These are phyloP conservation scores for Salix suchowensis DNA, from an alignment of 345 rosid genomes.

Conservation along the genomic window DNA sequence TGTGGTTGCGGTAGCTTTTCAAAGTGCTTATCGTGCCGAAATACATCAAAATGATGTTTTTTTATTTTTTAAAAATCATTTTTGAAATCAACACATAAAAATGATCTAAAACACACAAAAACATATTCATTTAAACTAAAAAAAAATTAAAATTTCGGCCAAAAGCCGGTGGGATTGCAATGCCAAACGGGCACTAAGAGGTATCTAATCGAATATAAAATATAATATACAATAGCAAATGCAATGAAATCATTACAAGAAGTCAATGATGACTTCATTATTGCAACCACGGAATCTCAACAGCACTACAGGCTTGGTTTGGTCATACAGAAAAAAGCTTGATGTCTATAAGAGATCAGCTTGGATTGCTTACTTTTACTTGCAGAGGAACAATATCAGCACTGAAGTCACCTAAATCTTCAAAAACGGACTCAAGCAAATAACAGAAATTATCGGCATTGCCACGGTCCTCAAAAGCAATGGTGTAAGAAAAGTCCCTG, in stretches of 20 bases:
- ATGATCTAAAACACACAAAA: no score
- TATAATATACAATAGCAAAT: neutral
- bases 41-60: no score
- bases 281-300: neutral
- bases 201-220: neutral
- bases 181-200: neutral
- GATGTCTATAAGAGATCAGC: neutral
- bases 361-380: slow-evolving; percentile 41
- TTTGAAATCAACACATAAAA: no score
- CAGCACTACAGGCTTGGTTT: neutral
- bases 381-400: slow-evolving; percentile 59
- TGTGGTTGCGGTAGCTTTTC: no score
- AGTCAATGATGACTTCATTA: neutral
- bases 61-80: no score
- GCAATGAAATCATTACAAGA: neutral
- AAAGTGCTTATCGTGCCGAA: no score
- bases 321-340: neutral
- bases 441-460: slow-evolving; percentile 82
- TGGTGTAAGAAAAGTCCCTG: slow-evolving; percentile 29
- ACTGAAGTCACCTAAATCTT: slow-evolving; percentile 58
- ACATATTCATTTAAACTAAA: no score
- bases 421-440: slow-evolving; percentile 62
- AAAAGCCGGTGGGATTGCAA: no score
- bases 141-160: neutral
- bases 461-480: slow-evolving; percentile 68